Percentiles rank a stretch among this genome's conserved stretches.
Conservation (phyloP, 345 rosid species). For the Noccaea caerulescens region DNA sequence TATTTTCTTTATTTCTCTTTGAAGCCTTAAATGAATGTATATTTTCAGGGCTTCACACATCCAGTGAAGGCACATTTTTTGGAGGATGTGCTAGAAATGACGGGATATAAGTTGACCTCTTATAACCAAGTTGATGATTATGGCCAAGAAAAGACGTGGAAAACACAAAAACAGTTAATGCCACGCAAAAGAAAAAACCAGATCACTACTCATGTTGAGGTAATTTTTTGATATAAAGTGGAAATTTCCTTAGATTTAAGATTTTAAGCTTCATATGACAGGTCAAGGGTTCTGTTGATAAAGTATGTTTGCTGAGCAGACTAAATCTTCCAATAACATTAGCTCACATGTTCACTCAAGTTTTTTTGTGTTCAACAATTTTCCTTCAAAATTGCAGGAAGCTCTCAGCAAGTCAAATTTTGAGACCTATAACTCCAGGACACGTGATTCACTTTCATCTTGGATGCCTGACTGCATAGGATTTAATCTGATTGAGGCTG, state of each 20-base stretch:
- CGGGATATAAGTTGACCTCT: slow-evolving; percentile 87
- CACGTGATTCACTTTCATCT: slow-evolving; percentile 83
- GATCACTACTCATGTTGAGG: slow-evolving; percentile 95
- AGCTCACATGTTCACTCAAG: neutral
- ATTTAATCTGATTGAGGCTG: slow-evolving; percentile 94
- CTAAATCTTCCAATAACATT: slow-evolving; percentile 1
- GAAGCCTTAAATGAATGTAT: neutral
- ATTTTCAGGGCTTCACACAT: slow-evolving; percentile 83
- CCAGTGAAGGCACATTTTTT: slow-evolving; percentile 83
- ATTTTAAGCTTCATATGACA: slow-evolving; percentile 11
- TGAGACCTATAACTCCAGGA: slow-evolving; percentile 79
- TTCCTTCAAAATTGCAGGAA: slow-evolving; percentile 59
- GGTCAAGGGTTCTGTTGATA: slow-evolving; percentile 11
- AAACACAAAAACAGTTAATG: slow-evolving; percentile 83
- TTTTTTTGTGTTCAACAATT: neutral
- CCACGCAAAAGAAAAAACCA: slow-evolving; percentile 94
- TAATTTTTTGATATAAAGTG: slow-evolving; percentile 30
- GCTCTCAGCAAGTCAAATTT: slow-evolving; percentile 85
- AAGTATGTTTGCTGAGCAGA: slow-evolving; percentile 14
- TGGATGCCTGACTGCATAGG: slow-evolving; percentile 98
- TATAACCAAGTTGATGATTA: slow-evolving; percentile 97
- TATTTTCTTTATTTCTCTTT: slow-evolving; percentile 1
- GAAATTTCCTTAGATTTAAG: slow-evolving; percentile 23
- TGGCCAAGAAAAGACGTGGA: slow-evolving; percentile 98
- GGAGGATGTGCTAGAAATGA: slow-evolving; percentile 87